These are phyloP conservation scores for Glarea lozoyensis DNA, from an alignment of 495 filamentous ascomycete species.

Conservation along the genomic window DNA sequence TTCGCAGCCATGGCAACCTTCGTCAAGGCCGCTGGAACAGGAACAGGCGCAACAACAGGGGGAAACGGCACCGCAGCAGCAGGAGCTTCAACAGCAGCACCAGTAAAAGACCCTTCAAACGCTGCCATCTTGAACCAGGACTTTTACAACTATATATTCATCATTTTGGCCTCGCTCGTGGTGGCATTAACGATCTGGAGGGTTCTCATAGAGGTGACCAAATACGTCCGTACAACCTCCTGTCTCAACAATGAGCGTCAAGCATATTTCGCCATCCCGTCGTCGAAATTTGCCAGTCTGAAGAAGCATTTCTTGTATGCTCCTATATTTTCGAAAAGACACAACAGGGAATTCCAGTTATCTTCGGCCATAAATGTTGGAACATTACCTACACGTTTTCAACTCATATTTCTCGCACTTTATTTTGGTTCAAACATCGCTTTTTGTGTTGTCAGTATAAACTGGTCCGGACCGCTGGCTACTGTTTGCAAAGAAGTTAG, in stretches of 20 bases:
- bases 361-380: constrained; percentile 80
- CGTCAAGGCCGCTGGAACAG: constrained; percentile 6
- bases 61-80: constrained; percentile 1
- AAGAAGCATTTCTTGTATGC: constrained; percentile 80
- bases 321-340: constrained; percentile 71
- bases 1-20: constrained; percentile 10
- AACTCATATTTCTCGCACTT: constrained; percentile 60
- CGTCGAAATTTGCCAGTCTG: constrained; percentile 50
- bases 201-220: constrained; percentile 43
- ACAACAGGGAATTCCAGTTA: constrained; percentile 84
- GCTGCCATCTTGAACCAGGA: constrained; percentile 17
- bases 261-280: constrained; percentile 41
- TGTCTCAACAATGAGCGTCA: constrained; percentile 59
- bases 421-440: constrained; percentile 72
- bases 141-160: constrained; percentile 37
- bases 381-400: constrained; percentile 79
- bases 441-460: constrained; percentile 70
- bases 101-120: neutral
- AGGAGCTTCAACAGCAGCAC: neutral
- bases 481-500: constrained; percentile 59
- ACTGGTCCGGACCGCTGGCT: constrained; percentile 38
- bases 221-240: constrained; percentile 65
- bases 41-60: constrained; percentile 2
- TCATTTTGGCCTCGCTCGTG: constrained; percentile 35
- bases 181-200: constrained; percentile 37